Conservation (phyloP, 108 stramenopile species). For the Nitzschia sp. region DNA sequence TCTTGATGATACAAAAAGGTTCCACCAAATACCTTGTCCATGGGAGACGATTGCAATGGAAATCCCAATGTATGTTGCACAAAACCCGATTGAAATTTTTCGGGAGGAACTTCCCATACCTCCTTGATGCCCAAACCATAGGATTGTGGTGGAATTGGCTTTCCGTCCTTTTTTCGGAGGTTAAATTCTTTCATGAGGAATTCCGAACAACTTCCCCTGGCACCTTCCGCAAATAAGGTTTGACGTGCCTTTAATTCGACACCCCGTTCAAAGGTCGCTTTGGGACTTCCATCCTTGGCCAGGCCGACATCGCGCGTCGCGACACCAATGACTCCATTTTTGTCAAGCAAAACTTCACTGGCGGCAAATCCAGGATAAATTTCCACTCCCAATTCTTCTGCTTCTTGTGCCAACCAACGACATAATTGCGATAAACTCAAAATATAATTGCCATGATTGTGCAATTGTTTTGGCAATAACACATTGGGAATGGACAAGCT, state of each 20-base stretch:
- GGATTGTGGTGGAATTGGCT: constrained; percentile 77
- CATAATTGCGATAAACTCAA: constrained; percentile 88
- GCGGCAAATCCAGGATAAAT: constrained; percentile 98
- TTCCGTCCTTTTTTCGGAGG: constrained; percentile 71
- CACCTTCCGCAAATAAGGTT: constrained; percentile 98
- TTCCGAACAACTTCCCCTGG: constrained; percentile 95
- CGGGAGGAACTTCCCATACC: constrained; percentile 97
- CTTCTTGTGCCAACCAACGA: constrained; percentile 93
- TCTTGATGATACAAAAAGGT: constrained; percentile 97
- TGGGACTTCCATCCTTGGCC: constrained; percentile 86
- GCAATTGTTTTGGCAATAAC: constrained; percentile 81
- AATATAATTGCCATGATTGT: constrained; percentile 98
- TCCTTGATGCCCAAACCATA: constrained; percentile 99
- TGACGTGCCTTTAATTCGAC: constrained; percentile 95
- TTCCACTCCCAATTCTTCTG: constrained; percentile 98
- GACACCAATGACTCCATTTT: constrained; percentile 79
- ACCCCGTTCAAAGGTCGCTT: constrained; percentile 95
- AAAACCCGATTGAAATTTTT: constrained; percentile 89
- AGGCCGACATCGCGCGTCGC: constrained; percentile 98
- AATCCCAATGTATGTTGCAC: constrained; percentile 98
- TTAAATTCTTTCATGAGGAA: constrained; percentile 88
- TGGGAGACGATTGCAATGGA: constrained; percentile 83
- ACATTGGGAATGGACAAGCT: constrained; percentile 74
- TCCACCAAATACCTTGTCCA: constrained; percentile 90
- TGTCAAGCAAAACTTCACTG: constrained; percentile 85